Conservation (phyloP, 768 basidiomycete genomes). For the Tricholoma sp. region DNA sequence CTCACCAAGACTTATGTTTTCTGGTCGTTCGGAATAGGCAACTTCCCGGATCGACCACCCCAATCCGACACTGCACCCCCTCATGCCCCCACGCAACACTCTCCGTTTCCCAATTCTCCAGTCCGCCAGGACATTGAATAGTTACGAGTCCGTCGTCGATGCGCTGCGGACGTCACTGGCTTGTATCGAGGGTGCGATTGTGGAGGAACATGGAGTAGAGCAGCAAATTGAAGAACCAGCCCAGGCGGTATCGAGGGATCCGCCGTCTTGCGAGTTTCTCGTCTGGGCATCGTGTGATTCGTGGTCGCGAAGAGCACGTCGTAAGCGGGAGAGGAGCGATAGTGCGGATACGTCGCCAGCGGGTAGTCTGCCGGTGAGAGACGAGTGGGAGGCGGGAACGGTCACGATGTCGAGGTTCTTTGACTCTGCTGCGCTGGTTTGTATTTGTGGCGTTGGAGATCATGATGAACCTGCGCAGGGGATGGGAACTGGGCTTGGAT, state of each 20-base stretch:
- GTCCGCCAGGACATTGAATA: slow-evolving; percentile 3
- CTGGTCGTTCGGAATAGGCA: slow-evolving; percentile 13
- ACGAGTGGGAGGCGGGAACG: background rate
- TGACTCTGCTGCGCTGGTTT: slow-evolving; percentile 7
- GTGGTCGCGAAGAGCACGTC: slow-evolving; percentile 67
- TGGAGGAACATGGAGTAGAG: background rate
- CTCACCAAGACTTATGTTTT: background rate
- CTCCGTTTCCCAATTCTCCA: slow-evolving; percentile 35
- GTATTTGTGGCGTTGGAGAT: background rate
- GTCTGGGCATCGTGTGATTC: slow-evolving; percentile 37
- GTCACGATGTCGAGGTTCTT: slow-evolving; percentile 1
- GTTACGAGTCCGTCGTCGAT: slow-evolving; percentile 17
- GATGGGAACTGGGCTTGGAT: background rate
- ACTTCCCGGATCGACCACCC: slow-evolving; percentile 31
- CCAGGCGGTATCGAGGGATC: background rate
- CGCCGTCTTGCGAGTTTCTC: slow-evolving; percentile 8
- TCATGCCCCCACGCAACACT: slow-evolving; percentile 57
- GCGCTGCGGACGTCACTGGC: slow-evolving; percentile 21
- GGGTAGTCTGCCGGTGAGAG: background rate
- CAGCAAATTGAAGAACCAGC: background rate
- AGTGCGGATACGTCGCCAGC: too few species aligned
- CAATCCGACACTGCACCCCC: slow-evolving; percentile 38
- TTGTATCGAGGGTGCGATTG: slow-evolving; percentile 1
- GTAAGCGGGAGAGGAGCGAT: slow-evolving; percentile 31
- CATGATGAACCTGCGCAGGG: slow-evolving; percentile 5